phyloP scores from a whole-genome alignment of 192 early-diverging fungal genomes.

The Linnemannia elongata region DNA sequence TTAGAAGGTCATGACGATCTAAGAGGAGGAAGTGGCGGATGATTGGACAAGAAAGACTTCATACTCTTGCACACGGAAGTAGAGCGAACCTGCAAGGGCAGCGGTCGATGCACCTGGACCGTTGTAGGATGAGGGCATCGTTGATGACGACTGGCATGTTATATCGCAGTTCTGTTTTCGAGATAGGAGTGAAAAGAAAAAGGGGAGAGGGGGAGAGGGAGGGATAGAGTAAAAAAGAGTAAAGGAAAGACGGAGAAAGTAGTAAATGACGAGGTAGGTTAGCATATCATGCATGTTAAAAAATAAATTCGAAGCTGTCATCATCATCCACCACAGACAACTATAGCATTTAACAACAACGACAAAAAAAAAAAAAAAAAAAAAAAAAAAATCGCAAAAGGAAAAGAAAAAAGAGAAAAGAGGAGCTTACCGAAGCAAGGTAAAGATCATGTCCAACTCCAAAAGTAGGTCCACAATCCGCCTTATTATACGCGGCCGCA shows the following conservation, averaged over 20 bases:
- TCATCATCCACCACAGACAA: not conserved
- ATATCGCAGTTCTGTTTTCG: slow-evolving; percentile 44
- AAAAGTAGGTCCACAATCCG: slow-evolving; percentile 50
- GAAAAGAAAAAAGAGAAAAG: not conserved
- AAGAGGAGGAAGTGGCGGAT: slow-evolving; percentile 4
- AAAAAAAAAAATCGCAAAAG: not conserved
- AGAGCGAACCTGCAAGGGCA: slow-evolving; percentile 38
- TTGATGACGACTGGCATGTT: slow-evolving; percentile 31
- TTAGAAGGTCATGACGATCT: not conserved
- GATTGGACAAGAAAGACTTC: slow-evolving; percentile 51
- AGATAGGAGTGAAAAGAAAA: not conserved
- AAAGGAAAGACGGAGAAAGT: not conserved
- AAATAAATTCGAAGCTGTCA: not conserved
- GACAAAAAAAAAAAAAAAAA: not conserved
- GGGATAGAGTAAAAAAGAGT: too few species aligned
- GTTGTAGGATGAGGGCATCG: slow-evolving; percentile 42
- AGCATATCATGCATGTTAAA: not conserved
- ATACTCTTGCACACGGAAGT: slow-evolving; percentile 48
- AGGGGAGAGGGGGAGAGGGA: too few species aligned
- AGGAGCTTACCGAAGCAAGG: slow-evolving; percentile 37
- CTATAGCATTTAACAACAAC: too few species aligned
- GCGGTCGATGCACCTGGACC: slow-evolving; percentile 32
- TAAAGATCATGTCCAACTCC: slow-evolving; percentile 50
- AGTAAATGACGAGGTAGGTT: not conserved
- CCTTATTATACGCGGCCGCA: slow-evolving; percentile 45